These are phyloP conservation scores for Pseudocercospora fuligena DNA, from an alignment of 2,329 filamentous ascomycete genomes.

Conservation along the genomic window DNA sequence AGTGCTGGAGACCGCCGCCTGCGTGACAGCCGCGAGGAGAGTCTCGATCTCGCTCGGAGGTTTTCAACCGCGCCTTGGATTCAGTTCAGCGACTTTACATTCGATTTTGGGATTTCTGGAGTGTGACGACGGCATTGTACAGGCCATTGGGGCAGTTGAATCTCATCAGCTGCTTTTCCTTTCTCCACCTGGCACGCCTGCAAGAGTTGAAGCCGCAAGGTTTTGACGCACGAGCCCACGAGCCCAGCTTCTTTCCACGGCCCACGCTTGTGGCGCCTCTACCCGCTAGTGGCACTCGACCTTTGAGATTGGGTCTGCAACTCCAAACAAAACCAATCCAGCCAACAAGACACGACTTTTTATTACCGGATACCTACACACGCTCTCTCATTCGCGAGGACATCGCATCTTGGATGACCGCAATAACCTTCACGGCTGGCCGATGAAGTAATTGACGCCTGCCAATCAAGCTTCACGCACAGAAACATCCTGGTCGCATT, in stretches of 20 bases:
- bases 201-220: constrained; percentile 20
- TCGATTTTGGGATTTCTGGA: not conserved
- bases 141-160: not conserved
- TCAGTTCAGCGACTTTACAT: not conserved
- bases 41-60: constrained; percentile 3
- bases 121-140: not conserved
- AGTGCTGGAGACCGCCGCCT: constrained; percentile 17
- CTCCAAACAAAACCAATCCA: constrained; percentile 11
- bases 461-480: constrained; percentile 6
- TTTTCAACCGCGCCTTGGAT: not conserved
- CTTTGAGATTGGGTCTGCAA: constrained; percentile 17
- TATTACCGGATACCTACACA: not conserved
- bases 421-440: constrained; percentile 4
- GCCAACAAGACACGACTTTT: not conserved
- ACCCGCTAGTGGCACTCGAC: constrained; percentile 12
- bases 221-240: not conserved
- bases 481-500: constrained; percentile 11
- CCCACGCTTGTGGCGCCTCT: constrained; percentile 9
- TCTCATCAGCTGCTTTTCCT: constrained; percentile 19
- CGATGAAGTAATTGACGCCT: constrained; percentile 5
- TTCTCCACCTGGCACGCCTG: constrained; percentile 26
- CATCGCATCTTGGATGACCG: not conserved
- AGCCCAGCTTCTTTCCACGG: constrained; percentile 1
- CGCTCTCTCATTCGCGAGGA: not conserved
- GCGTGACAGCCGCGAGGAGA: constrained; percentile 16